Conservation (phyloP, 2,329 filamentous ascomycete genomes). For the Cordyceps farinosa region DNA sequence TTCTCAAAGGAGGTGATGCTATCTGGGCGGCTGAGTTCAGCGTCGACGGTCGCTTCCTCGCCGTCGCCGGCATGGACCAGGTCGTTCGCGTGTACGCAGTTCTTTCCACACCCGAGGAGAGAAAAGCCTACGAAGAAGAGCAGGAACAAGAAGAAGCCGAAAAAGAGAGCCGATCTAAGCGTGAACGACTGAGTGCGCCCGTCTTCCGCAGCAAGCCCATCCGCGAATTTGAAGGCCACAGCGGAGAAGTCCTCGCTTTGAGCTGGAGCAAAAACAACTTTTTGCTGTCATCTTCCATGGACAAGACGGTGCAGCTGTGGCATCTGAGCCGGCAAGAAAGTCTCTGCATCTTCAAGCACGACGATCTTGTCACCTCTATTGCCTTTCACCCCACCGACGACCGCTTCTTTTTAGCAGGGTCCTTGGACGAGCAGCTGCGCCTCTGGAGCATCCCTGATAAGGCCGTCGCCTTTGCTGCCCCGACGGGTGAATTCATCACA, state of each 20-base stretch:
- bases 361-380: constrained; percentile 91
- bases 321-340: constrained; percentile 83
- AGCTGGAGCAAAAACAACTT: constrained; percentile 99
- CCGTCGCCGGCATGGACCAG: constrained; percentile 86
- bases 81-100: constrained; percentile 87
- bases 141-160: constrained; percentile 44
- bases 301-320: constrained; percentile 94
- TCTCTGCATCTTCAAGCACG: constrained; percentile 89
- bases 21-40: constrained; percentile 95
- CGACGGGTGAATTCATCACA: constrained; percentile 83
- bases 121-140: constrained; percentile 68
- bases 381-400: constrained; percentile 93
- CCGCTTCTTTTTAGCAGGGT: constrained; percentile 93
- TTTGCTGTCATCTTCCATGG: constrained; percentile 91
- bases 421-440: constrained; percentile 79
- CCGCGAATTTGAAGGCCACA: constrained; percentile 79
- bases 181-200: constrained; percentile 74
- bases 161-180: constrained; percentile 29
- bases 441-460: constrained; percentile 98
- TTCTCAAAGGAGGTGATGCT: constrained; percentile 55
- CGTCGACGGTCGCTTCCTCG: constrained; percentile 83
- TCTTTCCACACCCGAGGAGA: constrained; percentile 76
- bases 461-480: constrained; percentile 76
- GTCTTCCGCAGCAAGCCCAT: constrained; percentile 80
- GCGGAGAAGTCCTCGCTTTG: constrained; percentile 79